These are phyloP conservation scores for Taiozyma onychis DNA, from an alignment of 1,139 yeast genomes.

Conservation along the genomic window DNA sequence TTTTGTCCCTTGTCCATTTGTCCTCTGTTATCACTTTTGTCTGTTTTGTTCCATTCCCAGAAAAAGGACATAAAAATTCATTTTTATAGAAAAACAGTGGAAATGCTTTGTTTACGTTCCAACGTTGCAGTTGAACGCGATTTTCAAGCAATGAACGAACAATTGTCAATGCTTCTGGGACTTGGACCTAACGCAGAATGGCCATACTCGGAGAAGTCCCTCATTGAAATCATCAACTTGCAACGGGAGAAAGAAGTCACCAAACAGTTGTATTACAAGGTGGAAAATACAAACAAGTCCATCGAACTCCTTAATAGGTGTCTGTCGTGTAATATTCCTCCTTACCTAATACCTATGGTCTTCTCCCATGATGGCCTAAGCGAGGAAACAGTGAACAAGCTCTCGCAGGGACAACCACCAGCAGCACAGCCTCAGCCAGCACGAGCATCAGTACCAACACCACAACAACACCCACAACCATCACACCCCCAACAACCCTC, in stretches of 20 bases:
- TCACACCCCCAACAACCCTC: not conserved
- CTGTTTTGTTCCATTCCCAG: too few relatives aligned
- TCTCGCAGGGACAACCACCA: constrained; percentile 8
- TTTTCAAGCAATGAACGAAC: constrained; percentile 8
- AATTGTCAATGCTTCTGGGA: constrained; percentile 39
- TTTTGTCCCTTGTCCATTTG: too few relatives aligned
- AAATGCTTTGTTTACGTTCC: too few relatives aligned
- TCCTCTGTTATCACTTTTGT: too few relatives aligned
- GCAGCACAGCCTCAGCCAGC: constrained; percentile 4
- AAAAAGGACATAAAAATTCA: too few relatives aligned
- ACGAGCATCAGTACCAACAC: constrained; percentile 6
- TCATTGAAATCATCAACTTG: constrained; percentile 56
- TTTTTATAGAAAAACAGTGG: too few relatives aligned
- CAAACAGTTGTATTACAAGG: constrained; percentile 69
- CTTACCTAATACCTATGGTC: constrained; percentile 58
- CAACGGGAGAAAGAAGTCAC: constrained; percentile 78
- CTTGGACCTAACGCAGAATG: constrained; percentile 43
- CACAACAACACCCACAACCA: constrained; percentile 10
- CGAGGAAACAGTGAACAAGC: constrained; percentile 9
- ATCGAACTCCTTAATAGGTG: constrained; percentile 62
- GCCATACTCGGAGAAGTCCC: constrained; percentile 59
- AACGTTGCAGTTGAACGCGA: too few relatives aligned
- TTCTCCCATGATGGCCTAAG: constrained; percentile 31
- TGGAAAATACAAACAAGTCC: constrained; percentile 58
- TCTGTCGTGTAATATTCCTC: constrained; percentile 58